A percentile compares a stretch with the other conserved stretches of the same genome.
These are phyloP conservation scores for Fragilaria crotonensis DNA, from an alignment of 108 stramenopile genomes.

Conservation along the genomic window DNA sequence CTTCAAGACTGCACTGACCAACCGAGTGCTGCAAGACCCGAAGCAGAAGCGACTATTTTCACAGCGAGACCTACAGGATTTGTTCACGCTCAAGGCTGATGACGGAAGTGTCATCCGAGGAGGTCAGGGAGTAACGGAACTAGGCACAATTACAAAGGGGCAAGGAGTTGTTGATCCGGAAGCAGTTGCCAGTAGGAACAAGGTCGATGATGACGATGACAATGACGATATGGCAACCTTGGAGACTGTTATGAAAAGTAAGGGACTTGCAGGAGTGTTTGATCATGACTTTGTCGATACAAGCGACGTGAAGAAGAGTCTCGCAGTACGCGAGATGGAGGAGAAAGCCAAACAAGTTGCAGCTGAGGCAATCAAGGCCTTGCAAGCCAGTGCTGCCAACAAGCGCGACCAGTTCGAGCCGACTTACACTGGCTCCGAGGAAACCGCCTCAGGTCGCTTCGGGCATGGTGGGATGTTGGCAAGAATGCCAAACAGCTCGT, in stretches of 20 bases:
- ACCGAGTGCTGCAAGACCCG: slow-evolving; percentile 87
- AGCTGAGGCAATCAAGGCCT: slow-evolving; percentile 40
- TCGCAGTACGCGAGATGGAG: slow-evolving; percentile 65
- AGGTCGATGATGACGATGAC: neutral
- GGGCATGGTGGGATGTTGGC: slow-evolving; percentile 1
- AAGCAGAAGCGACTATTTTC: slow-evolving; percentile 88
- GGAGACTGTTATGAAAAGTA: slow-evolving; percentile 60
- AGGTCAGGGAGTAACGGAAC: slow-evolving; percentile 50
- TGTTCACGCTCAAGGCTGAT: slow-evolving; percentile 85
- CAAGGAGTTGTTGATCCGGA: slow-evolving; percentile 49
- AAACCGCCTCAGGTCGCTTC: slow-evolving; percentile 19
- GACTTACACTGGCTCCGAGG: slow-evolving; percentile 59
- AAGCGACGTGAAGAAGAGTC: slow-evolving; percentile 28
- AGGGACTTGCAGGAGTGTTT: slow-evolving; percentile 75
- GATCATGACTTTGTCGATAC: slow-evolving; percentile 41
- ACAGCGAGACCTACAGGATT: slow-evolving; percentile 77
- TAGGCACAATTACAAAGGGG: slow-evolving; percentile 56
- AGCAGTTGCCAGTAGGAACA: slow-evolving; percentile 2
- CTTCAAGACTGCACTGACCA: slow-evolving; percentile 93
- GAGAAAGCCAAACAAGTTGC: slow-evolving; percentile 62
- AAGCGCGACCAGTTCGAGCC: no score
- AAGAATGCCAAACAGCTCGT: neutral
- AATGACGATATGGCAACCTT: slow-evolving; percentile 44
- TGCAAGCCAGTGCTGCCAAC: slow-evolving; percentile 29
- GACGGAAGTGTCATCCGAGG: slow-evolving; percentile 33